Conservation (phyloP, 2,329 filamentous ascomycete species). For the Shiraia sp. region DNA sequence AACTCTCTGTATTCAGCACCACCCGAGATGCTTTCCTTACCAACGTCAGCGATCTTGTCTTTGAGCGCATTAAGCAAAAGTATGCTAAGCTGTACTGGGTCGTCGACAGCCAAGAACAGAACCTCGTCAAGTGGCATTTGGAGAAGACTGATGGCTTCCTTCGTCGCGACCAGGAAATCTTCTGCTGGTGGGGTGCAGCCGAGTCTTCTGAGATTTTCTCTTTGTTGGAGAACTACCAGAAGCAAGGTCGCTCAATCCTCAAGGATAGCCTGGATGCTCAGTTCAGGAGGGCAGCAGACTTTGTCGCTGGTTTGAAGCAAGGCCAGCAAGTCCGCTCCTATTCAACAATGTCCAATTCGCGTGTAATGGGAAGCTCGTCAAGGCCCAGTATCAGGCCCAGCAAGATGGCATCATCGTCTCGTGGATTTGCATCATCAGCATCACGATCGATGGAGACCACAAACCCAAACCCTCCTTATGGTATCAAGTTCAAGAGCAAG, state of each 20-base stretch:
- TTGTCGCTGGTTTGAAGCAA: slow-evolving; percentile 64
- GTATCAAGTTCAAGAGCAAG: slow-evolving; percentile 85
- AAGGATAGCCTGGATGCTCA: slow-evolving; percentile 88
- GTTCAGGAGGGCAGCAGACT: slow-evolving; percentile 75
- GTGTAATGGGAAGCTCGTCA: slow-evolving; percentile 27
- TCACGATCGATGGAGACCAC: slow-evolving; percentile 54
- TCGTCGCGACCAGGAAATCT: slow-evolving; percentile 80
- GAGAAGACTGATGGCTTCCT: slow-evolving; percentile 95
- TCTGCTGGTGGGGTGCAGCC: slow-evolving; percentile 95
- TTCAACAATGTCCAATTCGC: slow-evolving; percentile 54
- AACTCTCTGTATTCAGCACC: slow-evolving; percentile 87
- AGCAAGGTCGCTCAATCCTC: slow-evolving; percentile 83
- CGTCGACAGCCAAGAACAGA: slow-evolving; percentile 95
- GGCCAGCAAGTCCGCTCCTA: slow-evolving; percentile 69
- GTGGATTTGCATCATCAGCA: slow-evolving; percentile 61
- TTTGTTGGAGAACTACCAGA: slow-evolving; percentile 82
- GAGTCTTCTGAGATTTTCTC: slow-evolving; percentile 78
- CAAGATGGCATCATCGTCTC: slow-evolving; percentile 44
- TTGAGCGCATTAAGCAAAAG: slow-evolving; percentile 91
- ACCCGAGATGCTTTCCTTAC: slow-evolving; percentile 94
- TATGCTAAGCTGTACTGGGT: slow-evolving; percentile 91
- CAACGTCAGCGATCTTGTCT: slow-evolving; percentile 94
- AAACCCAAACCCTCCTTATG: slow-evolving; percentile 88
- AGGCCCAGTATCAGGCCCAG: slow-evolving; percentile 29
- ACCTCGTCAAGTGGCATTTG: slow-evolving; percentile 90